Percentiles rank a stretch among this genome's conserved stretches.
phyloP scores from a whole-genome alignment of 2,329 filamentous ascomycete species.

The Acrocalymma vagum region DNA sequence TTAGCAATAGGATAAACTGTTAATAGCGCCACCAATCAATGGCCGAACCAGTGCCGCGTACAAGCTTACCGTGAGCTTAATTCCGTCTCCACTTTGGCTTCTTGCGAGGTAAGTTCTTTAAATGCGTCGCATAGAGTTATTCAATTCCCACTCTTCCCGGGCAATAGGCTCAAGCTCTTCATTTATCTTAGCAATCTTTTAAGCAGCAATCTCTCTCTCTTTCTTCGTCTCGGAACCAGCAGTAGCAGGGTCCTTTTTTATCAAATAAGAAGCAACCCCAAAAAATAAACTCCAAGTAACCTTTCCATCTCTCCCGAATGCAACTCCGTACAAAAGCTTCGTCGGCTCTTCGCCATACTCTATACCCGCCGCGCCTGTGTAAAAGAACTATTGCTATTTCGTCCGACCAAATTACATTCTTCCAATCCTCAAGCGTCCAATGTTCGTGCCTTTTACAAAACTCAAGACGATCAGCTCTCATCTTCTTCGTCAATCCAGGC shows the following conservation, averaged over 20 bases:
- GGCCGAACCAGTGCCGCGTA: conserved; percentile 4
- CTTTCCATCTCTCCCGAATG: conserved; percentile 19
- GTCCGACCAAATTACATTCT: conserved; percentile 16
- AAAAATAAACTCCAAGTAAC: conserved; percentile 13
- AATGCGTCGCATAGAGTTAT: conserved; percentile 6
- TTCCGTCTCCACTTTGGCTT: conserved; percentile 13
- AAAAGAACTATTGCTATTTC: conserved; percentile 13
- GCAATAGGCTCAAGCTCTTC: conserved; percentile 12
- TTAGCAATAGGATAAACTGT: conserved; percentile 9
- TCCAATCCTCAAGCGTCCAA: conserved; percentile 20
- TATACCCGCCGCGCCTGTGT: conserved; percentile 6
- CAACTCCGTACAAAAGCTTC: conserved; percentile 10
- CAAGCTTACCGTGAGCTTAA: conserved; percentile 17
- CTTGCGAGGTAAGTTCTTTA: conserved; percentile 8
- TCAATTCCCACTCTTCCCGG: conserved; percentile 14
- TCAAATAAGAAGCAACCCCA: conserved; percentile 9
- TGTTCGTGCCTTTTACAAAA: conserved; percentile 5
- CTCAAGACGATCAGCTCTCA: conserved; percentile 4
- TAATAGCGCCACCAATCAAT: conserved; percentile 17
- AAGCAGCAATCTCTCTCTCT: conserved; percentile 6
- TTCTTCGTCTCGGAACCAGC: conserved; percentile 9
- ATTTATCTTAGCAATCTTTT: conserved; percentile 12
- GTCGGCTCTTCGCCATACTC: conserved; percentile 12
- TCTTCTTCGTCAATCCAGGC: conserved; percentile 16
- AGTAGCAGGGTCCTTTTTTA: conserved; percentile 8